A percentile compares a stretch with the other conserved stretches of the same genome.
Conservation (phyloP, 140 eudicot genomes). For the Ambrosia hybrid region DNA sequence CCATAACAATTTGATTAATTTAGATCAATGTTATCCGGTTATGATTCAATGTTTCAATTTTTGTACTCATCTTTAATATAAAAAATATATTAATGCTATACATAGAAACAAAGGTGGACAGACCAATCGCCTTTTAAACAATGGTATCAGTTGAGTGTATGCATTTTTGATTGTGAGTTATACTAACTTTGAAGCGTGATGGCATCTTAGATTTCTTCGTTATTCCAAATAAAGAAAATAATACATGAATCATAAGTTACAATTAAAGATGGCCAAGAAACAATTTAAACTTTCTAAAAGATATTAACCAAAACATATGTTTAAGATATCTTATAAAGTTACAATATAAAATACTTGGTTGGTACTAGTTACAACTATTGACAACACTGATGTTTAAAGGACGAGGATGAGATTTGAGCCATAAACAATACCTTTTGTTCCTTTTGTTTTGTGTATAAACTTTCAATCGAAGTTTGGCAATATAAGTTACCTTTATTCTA, state of each 20-base stretch:
- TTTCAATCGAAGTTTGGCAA: conserved; percentile 10
- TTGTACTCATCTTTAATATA: too few relatives aligned
- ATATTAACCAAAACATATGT: not conserved
- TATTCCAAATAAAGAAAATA: not conserved
- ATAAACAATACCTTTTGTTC: conserved; percentile 1
- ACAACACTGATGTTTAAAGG: not conserved
- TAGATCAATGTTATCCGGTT: too few relatives aligned
- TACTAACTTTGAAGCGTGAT: not conserved
- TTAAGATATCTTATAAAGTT: not conserved
- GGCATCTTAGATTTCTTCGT: not conserved
- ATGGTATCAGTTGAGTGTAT: too few relatives aligned
- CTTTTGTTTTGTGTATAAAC: not conserved
- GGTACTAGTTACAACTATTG: not conserved
- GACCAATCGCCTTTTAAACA: too few relatives aligned
- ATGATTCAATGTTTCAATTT: too few relatives aligned
- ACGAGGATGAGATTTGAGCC: not conserved
- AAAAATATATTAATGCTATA: too few relatives aligned
- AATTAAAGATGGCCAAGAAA: conserved; percentile 4
- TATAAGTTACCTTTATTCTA: not conserved
- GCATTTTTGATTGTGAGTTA: not conserved
- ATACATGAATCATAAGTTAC: not conserved
- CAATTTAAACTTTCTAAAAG: not conserved
- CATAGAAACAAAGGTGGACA: too few relatives aligned
- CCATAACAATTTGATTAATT: too few relatives aligned
- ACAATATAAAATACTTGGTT: not conserved